These are phyloP conservation scores for Podaxis rugospora DNA, from an alignment of 768 basidiomycete genomes.

Conservation along the genomic window DNA sequence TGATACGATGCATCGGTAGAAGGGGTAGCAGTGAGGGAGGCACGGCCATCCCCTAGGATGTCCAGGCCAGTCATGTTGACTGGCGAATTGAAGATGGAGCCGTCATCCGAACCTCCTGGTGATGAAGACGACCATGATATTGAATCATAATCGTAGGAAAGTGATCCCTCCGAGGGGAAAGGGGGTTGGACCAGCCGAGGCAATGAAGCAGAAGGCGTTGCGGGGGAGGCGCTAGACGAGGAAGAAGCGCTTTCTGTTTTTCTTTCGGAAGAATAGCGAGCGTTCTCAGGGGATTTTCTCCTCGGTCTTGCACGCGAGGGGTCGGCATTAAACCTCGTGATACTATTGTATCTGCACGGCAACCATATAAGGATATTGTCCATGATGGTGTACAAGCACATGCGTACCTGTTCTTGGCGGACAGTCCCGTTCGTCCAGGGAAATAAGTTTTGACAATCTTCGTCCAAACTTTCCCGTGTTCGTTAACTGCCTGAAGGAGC, in stretches of 20 bases:
- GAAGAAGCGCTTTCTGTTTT: slow-evolving; percentile 36
- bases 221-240: slow-evolving; percentile 39
- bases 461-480: slow-evolving; percentile 58
- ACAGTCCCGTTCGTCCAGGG: slow-evolving; percentile 54
- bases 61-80: slow-evolving; percentile 7
- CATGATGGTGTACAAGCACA: background rate
- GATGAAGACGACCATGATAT: slow-evolving; percentile 28
- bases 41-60: slow-evolving; percentile 10
- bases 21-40: slow-evolving; percentile 23
- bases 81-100: slow-evolving; percentile 22
- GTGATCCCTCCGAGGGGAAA: slow-evolving; percentile 4
- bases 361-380: slow-evolving; percentile 8
- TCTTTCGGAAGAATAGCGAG: slow-evolving; percentile 24
- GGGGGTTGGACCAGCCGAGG: slow-evolving; percentile 12
- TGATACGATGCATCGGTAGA: slow-evolving; percentile 26
- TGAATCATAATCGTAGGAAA: slow-evolving; percentile 19
- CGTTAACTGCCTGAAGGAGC: slow-evolving; percentile 49
- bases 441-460: slow-evolving; percentile 61
- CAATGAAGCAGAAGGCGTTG: slow-evolving; percentile 26
- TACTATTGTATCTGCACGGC: slow-evolving; percentile 43
- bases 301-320: slow-evolving; percentile 30
- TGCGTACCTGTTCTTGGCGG: slow-evolving; percentile 54
- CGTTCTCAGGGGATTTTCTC: slow-evolving; percentile 32
- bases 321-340: slow-evolving; percentile 43
- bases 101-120: slow-evolving; percentile 25